Base-by-base conservation (phyloP, 2,329 filamentous ascomycete genomes). In the Alternaria tenuissima region DNA sequence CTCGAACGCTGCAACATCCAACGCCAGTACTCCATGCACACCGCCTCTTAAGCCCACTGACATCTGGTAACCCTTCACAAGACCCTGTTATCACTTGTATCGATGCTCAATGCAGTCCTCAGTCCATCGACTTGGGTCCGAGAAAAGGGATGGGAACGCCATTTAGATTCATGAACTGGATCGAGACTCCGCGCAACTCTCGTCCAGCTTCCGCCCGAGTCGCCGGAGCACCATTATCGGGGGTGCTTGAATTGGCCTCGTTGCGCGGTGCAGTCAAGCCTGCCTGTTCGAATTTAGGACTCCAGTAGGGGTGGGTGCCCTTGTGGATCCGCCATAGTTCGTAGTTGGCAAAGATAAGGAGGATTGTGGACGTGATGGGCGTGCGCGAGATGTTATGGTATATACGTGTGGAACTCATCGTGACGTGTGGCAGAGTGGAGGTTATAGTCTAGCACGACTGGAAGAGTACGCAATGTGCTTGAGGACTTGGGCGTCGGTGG, bases 241-340 rank as follows among this genome's bases (percentile, higher is more conserved):
- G 30, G 22, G 56, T 30, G 11, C 59, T 49, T 22, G 62, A 51
- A 18, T 53, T 51, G 30, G 55, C 42, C 54, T 63, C 65, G 12
- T 54, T 34, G 7, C 57, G 63, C 38, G 43, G 59, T 26, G 53
- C 60, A 42, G 62, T 54, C 16, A 68, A 57, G 41, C 66, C 67
- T n/a, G 61, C 62, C 28, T 61, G 63, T 56, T 68, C 69, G 30
- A 75, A 49, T 32, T 58, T 66, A 7, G 65, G 68, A 9, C 67
- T 67, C 59, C 71, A 63, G 46, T 64, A 67, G 8, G 74, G 73
- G 54, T 77, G 72, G n/a, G 61, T 70, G 58, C 72, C 70, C 34
- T 62, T 69, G 58, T 67, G 64, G 48, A 75, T 64, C 32, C 69
- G 72, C 62, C 63, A 72, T 36, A 72, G 28, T 43, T 72, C 70